These are phyloP conservation scores for Eurotiales sp. DNA, from an alignment of 2,329 filamentous ascomycete genomes.

Conservation along the genomic window DNA sequence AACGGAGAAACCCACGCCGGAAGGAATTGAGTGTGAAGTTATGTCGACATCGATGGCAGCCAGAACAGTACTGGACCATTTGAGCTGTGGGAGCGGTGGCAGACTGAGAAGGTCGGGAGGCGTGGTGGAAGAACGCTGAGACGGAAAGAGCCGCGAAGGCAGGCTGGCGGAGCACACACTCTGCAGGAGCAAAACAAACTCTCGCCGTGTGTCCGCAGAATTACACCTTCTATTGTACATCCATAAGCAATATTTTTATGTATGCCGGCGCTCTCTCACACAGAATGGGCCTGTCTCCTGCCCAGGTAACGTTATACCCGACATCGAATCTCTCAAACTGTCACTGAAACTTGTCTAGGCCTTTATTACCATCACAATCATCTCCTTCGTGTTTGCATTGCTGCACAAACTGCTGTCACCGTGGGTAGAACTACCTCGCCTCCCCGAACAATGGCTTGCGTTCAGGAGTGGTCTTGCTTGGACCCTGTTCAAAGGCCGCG, in stretches of 20 bases:
- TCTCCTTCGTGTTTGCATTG: slow-evolving; percentile 6
- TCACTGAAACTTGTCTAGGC: slow-evolving; percentile 8
- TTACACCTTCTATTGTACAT: neutral
- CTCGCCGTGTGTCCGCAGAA: too few species aligned
- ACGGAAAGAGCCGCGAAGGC: too few species aligned
- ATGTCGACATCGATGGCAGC: too few species aligned
- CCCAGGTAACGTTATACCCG: slow-evolving; percentile 4
- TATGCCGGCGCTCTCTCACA: neutral
- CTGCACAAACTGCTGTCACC: slow-evolving; percentile 14
- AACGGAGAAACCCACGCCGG: too few species aligned
- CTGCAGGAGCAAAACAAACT: neutral
- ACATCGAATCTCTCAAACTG: neutral
- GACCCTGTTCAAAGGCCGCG: slow-evolving; percentile 16
- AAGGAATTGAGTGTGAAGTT: too few species aligned
- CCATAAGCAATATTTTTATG: slow-evolving; percentile 11
- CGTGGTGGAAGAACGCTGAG: neutral
- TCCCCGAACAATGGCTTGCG: slow-evolving; percentile 17
- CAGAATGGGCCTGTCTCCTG: slow-evolving; percentile 11
- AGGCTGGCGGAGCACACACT: too few species aligned
- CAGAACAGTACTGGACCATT: too few species aligned
- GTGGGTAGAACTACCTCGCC: slow-evolving; percentile 13
- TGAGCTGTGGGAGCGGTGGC: neutral
- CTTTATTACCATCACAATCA: slow-evolving; percentile 1
- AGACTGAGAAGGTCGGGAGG: neutral
- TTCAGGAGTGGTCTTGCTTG: slow-evolving; percentile 16